Base-by-base conservation (phyloP, 495 filamentous ascomycete genomes). In the Thermochaetoides thermophila region DNA sequence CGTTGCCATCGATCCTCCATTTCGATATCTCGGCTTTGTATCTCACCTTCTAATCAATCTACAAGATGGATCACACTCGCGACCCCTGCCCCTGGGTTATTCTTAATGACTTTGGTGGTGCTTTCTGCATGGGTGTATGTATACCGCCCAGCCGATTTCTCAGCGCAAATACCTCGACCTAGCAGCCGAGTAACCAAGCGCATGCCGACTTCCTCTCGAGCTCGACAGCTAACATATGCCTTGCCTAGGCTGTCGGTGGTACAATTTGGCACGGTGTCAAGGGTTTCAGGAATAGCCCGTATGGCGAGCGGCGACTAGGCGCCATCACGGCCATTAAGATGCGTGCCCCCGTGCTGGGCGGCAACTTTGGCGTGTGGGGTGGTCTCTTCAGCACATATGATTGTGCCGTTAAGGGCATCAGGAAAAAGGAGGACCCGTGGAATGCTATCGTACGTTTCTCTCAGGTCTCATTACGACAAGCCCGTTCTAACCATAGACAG, bases 181-280 rank as follows among this genome's bases (percentile, higher is more conserved):
- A n/a, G n/a, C n/a, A n/a, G n/a, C n/a, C n/a, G n/a, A n/a, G n/a
- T n/a, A n/a, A n/a, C n/a, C n/a, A n/a, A n/a, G n/a, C n/a, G n/a
- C n/a, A n/a, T n/a, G n/a, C n/a, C n/a, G n/a, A n/a, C n/a, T n/a
- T n/a, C n/a, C n/a, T n/a, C n/a, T n/a, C n/a, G n/a, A n/a, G n/a
- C n/a, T n/a, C 6, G 2, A 7, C 20, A 16, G 27, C 30, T 42
- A 38, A 42, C 35, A 17, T 13, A 4, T 30, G 21, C 11, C 26
- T 4, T 22, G n/a, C 24, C 17, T 44, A 83, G 76, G 76, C 78
- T 37, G 84, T 97, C 43, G 89, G 89, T 50, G 89, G 89, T 52
- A 76, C 81, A 35, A 75, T 96, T 55, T 97, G 89, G 89, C 89
- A 97, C 61, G 91, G 91, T 48, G 76, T 97, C 29, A 97, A 97